Percentiles rank a stretch among this genome's conserved stretches.
Evolutionary conservation across 148 eudicot genomes (phyloP).

Genomic region (Dysphania ambrosioides): DNA sequence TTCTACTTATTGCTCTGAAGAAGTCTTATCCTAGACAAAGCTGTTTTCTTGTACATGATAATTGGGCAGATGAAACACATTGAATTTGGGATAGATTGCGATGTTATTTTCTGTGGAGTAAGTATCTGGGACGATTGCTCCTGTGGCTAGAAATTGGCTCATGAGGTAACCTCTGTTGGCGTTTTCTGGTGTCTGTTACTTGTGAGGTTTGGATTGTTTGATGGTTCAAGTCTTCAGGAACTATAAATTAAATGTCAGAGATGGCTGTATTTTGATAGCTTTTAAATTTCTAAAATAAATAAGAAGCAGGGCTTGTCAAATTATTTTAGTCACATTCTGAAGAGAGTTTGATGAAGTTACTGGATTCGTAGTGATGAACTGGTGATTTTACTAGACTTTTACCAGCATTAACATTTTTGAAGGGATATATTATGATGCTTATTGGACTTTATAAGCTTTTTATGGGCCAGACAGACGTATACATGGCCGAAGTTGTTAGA

Average conservation of each 20-base stretch:
- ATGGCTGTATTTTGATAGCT: neutral
- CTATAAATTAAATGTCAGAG: neutral
- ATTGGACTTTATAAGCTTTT: neutral
- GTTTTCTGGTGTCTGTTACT: neutral
- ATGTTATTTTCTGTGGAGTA: neutral
- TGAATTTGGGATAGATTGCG: neutral
- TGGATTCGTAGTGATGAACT: neutral
- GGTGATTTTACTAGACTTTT: too few relatives aligned
- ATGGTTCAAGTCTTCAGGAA: neutral
- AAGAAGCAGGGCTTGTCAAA: neutral
- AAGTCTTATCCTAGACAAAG: neutral
- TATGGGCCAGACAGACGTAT: neutral
- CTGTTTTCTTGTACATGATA: neutral
- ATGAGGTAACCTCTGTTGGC: neutral
- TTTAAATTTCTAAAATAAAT: neutral
- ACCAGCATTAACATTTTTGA: neutral
- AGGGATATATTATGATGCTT: neutral
- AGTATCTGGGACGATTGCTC: neutral
- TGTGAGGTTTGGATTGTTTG: neutral
- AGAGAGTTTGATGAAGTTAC: neutral
- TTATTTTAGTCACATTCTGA: neutral
- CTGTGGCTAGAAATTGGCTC: neutral
- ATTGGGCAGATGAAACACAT: neutral
- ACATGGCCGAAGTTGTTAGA: neutral
- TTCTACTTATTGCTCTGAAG: neutral